Evolutionary conservation across 495 filamentous ascomycete species (phyloP), one percentile per base, ranked within the genome.

Genomic region (Achaetomiella virescens): DNA sequence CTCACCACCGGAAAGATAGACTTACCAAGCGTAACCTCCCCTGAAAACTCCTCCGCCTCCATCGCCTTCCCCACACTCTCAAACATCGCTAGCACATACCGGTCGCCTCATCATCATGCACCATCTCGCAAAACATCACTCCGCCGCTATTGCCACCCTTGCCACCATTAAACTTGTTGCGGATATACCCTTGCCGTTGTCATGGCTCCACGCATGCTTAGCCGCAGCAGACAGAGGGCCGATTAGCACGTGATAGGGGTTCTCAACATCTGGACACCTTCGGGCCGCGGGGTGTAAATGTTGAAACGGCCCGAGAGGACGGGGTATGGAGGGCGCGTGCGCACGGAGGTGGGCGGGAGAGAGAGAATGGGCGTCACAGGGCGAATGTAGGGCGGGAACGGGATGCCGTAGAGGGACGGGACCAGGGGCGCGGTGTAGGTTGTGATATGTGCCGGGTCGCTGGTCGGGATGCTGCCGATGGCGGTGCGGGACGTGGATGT

Each of bases 341-440:
- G 46, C n/a, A 0, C 2, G 2, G 3, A 10, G 9, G 2, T 1
- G 18, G 31, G 47, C 18, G 47, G 0, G 10, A 35, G 11, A 33
- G 9, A 7, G 3, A 22, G n/a, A 33, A 21, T 12, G 9, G 47
- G 47, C 14, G 18, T 22, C 9, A 15, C 8, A 3, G 33, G 47
- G 10, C 11, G 18, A 33, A 49, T 22, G 9, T 29, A 36, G 47
- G 22, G 47, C 1, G 47, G 9, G 31, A 49, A 33, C 11, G 47
- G 47, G 31, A 49, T 49, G 47, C 25, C 25, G 47, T 49, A 24
- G 47, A 49, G 47, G 47, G 31, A n/a, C n/a, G n/a, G n/a, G n/a
- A n/a, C n/a, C n/a, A n/a, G n/a, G n/a, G n/a, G n/a, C n/a, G n/a
- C n/a, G n/a, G n/a, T n/a, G n/a, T n/a, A n/a, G n/a, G n/a, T n/a